Evolutionary conservation across 768 basidiomycete species (phyloP), one percentile per base, ranked within the genome.

Genomic region (Boletus vermiculosoides): DNA sequence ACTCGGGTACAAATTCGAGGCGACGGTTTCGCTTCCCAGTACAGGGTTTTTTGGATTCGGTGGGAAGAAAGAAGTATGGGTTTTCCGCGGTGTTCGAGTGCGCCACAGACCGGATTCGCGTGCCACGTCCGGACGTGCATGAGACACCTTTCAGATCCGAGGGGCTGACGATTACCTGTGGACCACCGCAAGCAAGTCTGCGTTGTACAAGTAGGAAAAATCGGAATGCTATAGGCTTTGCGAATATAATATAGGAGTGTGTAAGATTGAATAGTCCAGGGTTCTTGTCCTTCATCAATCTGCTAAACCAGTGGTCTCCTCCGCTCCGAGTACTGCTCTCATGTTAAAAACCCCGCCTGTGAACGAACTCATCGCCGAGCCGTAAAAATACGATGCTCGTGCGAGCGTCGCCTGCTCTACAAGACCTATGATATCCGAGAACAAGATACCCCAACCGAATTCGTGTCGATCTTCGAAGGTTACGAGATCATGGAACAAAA

Each of bases 1-100:
- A 22, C 71, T 83, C 53, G 81, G 84, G 12, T 91, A 81, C 68
- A 77, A 79, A 47, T 79, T 92, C 15, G 83, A 86, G 60, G 85
- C 87, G 2, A 81, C 85, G 22, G 70, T 92, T n/a, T 81, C 84
- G 0, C 78, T 92, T 64, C 83, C 77, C 1, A 64, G 71, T 6
- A 55, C 64, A 12, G 74, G 75, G 5, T 59, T 76, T 30, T 62
- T 78, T 47, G 73, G 75, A 23, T 64, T 81, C 25, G 71, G 75
- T 16, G 64, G 70, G 16, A 77, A 78, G 55, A 81, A 77, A 63
- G 88, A 90, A 67, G 63, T 88, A 16, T 82, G 88, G 74, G 76
- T 90, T 25, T 88, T 90, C 75, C 80, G 79, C 61, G 76, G 84
- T 49, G 62, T 52, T 39, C 65, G 63, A 56, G 54, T 56, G 54